Conservation (phyloP, 768 basidiomycete species). For the Filobasidium floriforme region DNA sequence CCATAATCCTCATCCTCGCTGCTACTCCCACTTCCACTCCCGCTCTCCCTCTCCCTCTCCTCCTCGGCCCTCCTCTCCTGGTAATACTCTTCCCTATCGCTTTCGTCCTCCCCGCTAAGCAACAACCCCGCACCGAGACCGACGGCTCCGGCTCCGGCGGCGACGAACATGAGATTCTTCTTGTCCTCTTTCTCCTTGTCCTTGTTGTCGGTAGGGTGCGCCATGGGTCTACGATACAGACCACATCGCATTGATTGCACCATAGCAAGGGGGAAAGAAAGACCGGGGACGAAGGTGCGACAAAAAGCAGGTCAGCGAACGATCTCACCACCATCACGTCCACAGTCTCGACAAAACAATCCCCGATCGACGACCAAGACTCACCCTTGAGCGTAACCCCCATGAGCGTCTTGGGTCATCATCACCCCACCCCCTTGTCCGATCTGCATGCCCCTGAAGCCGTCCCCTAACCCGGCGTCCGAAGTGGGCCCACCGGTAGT, state of each 20-base stretch:
- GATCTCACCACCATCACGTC: too few species aligned
- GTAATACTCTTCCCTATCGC: not conserved
- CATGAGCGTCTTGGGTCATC: not conserved
- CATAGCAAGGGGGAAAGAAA: too few species aligned
- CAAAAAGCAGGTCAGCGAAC: too few species aligned
- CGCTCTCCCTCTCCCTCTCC: not conserved
- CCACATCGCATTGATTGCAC: too few species aligned
- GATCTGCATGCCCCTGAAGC: not conserved
- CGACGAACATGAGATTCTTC: not conserved
- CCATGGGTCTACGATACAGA: not conserved
- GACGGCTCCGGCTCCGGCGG: not conserved
- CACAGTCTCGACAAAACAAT: too few species aligned
- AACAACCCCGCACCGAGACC: not conserved
- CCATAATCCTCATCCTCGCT: constrained; percentile 3
- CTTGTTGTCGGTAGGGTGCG: not conserved
- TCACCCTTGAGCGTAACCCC: not conserved
- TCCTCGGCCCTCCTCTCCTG: not conserved
- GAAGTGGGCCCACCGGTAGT: not conserved
- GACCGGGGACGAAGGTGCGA: too few species aligned
- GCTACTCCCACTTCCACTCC: constrained; percentile 2
- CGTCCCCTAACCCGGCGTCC: not conserved
- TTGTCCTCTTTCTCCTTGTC: not conserved
- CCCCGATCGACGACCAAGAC: not conserved
- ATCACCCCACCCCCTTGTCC: not conserved
- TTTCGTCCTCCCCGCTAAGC: not conserved